phyloP scores from a whole-genome alignment of 1,284 basidiomycete genomes.

The Puccinia polysora region DNA sequence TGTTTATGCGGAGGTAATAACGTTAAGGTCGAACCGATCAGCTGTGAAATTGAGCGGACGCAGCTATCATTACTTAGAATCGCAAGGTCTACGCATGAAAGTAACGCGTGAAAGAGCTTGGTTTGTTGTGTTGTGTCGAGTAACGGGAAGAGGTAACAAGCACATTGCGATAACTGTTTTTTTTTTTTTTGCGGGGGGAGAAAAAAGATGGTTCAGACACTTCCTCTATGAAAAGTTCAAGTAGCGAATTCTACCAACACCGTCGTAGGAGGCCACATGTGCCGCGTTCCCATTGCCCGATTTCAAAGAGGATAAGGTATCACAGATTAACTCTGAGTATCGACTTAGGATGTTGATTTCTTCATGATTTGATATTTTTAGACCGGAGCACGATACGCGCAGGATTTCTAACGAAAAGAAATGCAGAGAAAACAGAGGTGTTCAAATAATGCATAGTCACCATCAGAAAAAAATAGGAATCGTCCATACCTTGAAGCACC shows the following conservation, averaged over 20 bases:
- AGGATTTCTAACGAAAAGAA: conserved; percentile 7
- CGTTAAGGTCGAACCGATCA: neutral
- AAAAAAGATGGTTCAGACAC: neutral
- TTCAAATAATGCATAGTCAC: neutral
- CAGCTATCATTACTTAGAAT: neutral
- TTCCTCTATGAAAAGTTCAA: neutral
- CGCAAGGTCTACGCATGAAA: neutral
- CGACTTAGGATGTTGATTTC: conserved; percentile 17
- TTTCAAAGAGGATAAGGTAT: neutral
- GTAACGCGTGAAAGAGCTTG: conserved; percentile 1
- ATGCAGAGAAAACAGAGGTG: neutral
- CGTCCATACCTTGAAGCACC: conserved; percentile 10
- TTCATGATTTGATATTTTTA: neutral
- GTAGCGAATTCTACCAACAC: too few relatives aligned
- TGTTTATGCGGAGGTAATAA: neutral
- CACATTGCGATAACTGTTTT: conserved; percentile 15
- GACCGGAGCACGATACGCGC: conserved; percentile 2
- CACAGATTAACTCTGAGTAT: conserved; percentile 18
- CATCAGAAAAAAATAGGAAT: neutral
- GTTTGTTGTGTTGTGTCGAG: neutral
- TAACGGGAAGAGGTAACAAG: conserved; percentile 4
- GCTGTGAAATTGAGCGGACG: neutral
- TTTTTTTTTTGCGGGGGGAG: too few relatives aligned
- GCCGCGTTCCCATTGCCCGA: neutral
- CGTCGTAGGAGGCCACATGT: too few relatives aligned